Conservation (phyloP, 345 rosid species). For the Erucastrum elatum region DNA sequence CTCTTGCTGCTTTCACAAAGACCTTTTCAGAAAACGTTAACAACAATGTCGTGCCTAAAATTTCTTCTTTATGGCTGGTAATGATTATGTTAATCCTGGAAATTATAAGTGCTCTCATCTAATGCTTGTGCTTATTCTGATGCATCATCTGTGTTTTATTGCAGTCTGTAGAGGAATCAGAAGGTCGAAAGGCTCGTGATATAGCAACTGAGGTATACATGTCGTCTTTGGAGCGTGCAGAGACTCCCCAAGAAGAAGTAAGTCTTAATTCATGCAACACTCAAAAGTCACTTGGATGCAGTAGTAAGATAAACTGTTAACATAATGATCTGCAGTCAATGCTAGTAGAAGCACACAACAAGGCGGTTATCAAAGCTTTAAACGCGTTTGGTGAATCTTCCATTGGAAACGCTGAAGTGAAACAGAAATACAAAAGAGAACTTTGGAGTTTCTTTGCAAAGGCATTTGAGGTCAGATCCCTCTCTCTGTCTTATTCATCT, state of each 20-base stretch:
- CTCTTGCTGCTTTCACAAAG: constrained; percentile 47
- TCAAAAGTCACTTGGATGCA: constrained; percentile 2
- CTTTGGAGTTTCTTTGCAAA: constrained; percentile 44
- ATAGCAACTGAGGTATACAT: constrained; percentile 45
- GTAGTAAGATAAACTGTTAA: constrained; percentile 3
- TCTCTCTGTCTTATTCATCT: neutral
- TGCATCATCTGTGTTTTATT: constrained; percentile 17
- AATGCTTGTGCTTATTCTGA: constrained; percentile 3
- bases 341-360: constrained; percentile 44
- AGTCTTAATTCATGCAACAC: constrained; percentile 13
- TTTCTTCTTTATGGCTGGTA: constrained; percentile 47
- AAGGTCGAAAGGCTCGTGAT: constrained; percentile 43
- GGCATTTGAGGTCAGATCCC: constrained; percentile 40
- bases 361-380: constrained; percentile 41
- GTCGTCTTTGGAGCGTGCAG: constrained; percentile 39
- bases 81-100: neutral
- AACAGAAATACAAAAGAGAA: constrained; percentile 40
- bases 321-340: constrained; percentile 35
- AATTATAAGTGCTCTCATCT: constrained; percentile 8
- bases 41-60: constrained; percentile 36
- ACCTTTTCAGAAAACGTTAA: constrained; percentile 40
- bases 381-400: constrained; percentile 42
- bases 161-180: constrained; percentile 44
- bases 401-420: constrained; percentile 40
- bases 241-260: constrained; percentile 47